phyloP scores from a whole-genome alignment of 2,329 filamentous ascomycete species.

The Periglandula ipomoeae region DNA sequence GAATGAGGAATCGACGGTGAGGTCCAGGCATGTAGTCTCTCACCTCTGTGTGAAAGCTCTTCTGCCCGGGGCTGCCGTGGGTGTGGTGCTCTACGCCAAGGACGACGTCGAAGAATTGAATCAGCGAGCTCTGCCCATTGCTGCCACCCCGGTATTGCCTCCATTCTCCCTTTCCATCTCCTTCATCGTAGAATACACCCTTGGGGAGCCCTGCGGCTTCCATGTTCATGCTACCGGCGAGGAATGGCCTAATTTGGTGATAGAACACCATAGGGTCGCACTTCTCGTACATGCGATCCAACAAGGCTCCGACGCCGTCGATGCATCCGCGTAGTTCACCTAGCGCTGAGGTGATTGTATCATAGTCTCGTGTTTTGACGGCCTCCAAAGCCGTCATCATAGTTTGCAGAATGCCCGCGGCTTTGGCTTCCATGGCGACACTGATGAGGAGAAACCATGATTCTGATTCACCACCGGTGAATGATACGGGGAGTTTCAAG shows the following conservation, averaged over 20 bases:
- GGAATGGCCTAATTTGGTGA: slow-evolving; percentile 75
- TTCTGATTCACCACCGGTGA: slow-evolving; percentile 82
- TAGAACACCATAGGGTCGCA: slow-evolving; percentile 87
- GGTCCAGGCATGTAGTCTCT: slow-evolving; percentile 83
- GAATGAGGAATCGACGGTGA: slow-evolving; percentile 69
- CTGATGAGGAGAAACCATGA: slow-evolving; percentile 93
- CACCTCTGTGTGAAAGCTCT: slow-evolving; percentile 55
- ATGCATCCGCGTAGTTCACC: slow-evolving; percentile 57
- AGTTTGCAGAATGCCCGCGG: slow-evolving; percentile 62
- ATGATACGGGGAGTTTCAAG: slow-evolving; percentile 65
- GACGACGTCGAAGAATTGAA: slow-evolving; percentile 87
- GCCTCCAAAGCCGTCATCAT: slow-evolving; percentile 72
- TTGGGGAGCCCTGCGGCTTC: slow-evolving; percentile 68
- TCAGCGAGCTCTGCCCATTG: slow-evolving; percentile 85
- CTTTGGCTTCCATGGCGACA: slow-evolving; percentile 79
- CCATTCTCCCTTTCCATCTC: slow-evolving; percentile 56
- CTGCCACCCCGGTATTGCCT: slow-evolving; percentile 78
- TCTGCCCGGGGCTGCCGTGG: slow-evolving; percentile 24
- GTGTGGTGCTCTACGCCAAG: slow-evolving; percentile 69
- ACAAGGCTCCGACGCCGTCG: slow-evolving; percentile 54
- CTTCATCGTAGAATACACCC: slow-evolving; percentile 78
- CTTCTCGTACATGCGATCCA: slow-evolving; percentile 80
- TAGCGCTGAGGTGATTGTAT: slow-evolving; percentile 53
- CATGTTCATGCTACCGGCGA: slow-evolving; percentile 94
- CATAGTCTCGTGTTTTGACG: slow-evolving; percentile 50